Evolutionary conservation across 805 yeast species (phyloP), one percentile per base, ranked within the genome.

Genomic region (Metschnikowia gelsemii): DNA sequence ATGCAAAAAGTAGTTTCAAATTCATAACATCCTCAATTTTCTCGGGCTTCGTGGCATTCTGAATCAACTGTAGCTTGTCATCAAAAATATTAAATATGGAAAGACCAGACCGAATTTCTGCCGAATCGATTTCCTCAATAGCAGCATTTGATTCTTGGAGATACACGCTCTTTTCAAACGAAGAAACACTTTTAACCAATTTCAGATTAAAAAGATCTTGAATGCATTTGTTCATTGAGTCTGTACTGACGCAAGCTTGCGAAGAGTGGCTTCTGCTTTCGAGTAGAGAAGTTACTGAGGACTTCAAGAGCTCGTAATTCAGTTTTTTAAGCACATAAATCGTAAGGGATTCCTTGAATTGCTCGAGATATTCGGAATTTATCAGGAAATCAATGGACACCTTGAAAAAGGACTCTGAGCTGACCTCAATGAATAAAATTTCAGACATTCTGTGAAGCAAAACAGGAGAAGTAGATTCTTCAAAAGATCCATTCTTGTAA

Each of bases 21-120:
- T 80, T 82, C 82, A 86, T 78, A 39, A 84, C 59, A 40, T 82
- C 86, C 35, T 81, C 82, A 3, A 68, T 49, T 1, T 60, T 55
- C 9, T 46, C 38, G 0, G 84, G 82, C 1, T 52, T 49, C 3
- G 44, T 43, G 1, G 78, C 78, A 52, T 75, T 59, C 2, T 56
- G 55, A 20, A 60, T 60, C 20, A 82, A 58, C 47, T 82, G 83
- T 17, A 78, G 55, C 53, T 80, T 78, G 47, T 72, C 68, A 55
- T 84, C 87, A 21, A 79, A 57, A 11, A 70, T 67, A 34, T 61
- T 61, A 47, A 62, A 66, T 3, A 79, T 66, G 3, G 75, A 72
- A 19, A 77, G 62, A 16, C 66, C 70, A 8, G 61, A 52, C 24
- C 57, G 41, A 37, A 55, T 50, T 14, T 53, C 52, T 20, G 50